Evolutionary conservation across 2,329 filamentous ascomycete species (phyloP).

Genomic region (Fusarium mexicanum): DNA sequence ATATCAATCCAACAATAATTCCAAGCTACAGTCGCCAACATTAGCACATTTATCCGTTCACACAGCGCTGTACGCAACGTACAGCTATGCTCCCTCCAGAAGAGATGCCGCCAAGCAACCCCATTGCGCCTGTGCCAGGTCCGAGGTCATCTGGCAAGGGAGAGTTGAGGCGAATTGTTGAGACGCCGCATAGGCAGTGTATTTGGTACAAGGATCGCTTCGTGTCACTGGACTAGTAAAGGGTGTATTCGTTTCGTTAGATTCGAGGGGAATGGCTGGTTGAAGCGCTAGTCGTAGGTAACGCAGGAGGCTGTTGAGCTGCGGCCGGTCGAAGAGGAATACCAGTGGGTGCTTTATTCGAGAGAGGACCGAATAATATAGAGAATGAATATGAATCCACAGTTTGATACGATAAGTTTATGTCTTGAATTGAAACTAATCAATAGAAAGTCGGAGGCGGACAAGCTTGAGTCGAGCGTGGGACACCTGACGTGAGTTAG

Average conservation of each 20-base stretch:
- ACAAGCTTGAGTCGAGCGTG: constrained; percentile 28
- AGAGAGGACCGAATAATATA: neutral
- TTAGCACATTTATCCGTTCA: constrained; percentile 30
- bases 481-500: constrained; percentile 40
- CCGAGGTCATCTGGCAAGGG: constrained; percentile 59
- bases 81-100: constrained; percentile 81
- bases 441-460: constrained; percentile 34
- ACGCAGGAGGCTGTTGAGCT: constrained; percentile 11
- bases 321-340: constrained; percentile 17
- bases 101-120: constrained; percentile 78
- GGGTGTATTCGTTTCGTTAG: constrained; percentile 9
- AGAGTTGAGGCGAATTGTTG: constrained; percentile 28
- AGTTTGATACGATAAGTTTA: constrained; percentile 21
- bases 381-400: neutral
- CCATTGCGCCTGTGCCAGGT: constrained; percentile 65
- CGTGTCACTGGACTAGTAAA: constrained; percentile 2
- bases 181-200: constrained; percentile 41
- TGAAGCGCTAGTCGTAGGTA: constrained; percentile 17
- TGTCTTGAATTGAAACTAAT: constrained; percentile 28
- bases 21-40: constrained; percentile 70
- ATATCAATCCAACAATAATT: constrained; percentile 90
- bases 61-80: constrained; percentile 47
- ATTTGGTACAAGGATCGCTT: neutral
- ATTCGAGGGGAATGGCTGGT: constrained; percentile 24
- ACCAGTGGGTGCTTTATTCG: constrained; percentile 32